phyloP scores from a whole-genome alignment of 108 stramenopile species.

The Phaeodactylum tricornutum region DNA sequence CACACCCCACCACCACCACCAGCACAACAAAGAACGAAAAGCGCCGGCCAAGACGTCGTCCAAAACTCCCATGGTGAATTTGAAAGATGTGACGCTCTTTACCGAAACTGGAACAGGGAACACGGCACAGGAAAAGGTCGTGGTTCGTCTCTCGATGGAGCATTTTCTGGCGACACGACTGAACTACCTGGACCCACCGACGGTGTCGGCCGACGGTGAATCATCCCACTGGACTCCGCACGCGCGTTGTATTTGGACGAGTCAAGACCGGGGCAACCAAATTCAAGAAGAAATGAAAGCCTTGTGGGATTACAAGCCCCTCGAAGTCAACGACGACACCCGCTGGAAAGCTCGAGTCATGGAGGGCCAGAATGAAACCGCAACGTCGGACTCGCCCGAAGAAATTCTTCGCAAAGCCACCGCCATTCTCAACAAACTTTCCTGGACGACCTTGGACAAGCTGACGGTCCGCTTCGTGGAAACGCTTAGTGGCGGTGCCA shows the following conservation, averaged over 20 bases:
- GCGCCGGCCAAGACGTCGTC: slow-evolving; percentile 14
- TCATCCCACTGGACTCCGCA: slow-evolving; percentile 14
- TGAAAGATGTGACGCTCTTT: not conserved
- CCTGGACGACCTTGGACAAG: slow-evolving; percentile 79
- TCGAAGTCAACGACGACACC: slow-evolving; percentile 75
- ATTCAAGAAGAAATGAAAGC: slow-evolving; percentile 45
- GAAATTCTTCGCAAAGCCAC: slow-evolving; percentile 51
- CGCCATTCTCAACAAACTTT: slow-evolving; percentile 87
- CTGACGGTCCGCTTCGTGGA: slow-evolving; percentile 54
- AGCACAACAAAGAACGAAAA: slow-evolving; percentile 4
- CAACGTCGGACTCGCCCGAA: slow-evolving; percentile 17
- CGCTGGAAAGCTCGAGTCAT: slow-evolving; percentile 58
- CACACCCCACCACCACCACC: not conserved
- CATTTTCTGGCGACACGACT: slow-evolving; percentile 47
- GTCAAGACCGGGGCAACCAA: slow-evolving; percentile 26
- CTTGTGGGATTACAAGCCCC: slow-evolving; percentile 61
- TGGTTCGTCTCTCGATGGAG: slow-evolving; percentile 36
- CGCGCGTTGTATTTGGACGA: slow-evolving; percentile 18
- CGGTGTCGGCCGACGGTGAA: slow-evolving; percentile 12
- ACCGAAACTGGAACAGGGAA: not conserved
- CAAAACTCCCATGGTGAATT: slow-evolving; percentile 2
- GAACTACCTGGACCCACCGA: slow-evolving; percentile 35
- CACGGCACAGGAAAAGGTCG: slow-evolving; percentile 41
- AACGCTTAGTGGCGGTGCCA: slow-evolving; percentile 21
- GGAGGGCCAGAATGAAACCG: slow-evolving; percentile 14